phyloP scores from a whole-genome alignment of 306 rosid genomes.

The Trifolium repens region DNA sequence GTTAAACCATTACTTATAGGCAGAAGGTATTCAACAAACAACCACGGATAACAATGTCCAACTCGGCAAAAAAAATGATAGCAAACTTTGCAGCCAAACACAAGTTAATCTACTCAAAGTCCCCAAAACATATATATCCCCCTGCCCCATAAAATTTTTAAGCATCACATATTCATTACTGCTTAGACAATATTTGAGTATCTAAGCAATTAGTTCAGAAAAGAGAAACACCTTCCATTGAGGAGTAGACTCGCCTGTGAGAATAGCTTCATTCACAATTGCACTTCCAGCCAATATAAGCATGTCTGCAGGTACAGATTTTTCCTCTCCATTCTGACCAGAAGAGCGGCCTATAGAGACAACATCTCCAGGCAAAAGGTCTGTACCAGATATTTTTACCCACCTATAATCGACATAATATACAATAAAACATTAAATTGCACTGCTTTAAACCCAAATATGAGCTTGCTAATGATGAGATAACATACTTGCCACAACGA shows the following conservation, averaged over 20 bases:
- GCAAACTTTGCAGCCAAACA: constrained; percentile 19
- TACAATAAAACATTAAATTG: constrained; percentile 30
- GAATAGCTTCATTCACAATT: constrained; percentile 97
- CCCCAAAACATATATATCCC: constrained; percentile 1
- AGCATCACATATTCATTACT: neutral
- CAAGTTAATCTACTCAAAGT: constrained; percentile 1
- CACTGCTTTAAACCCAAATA: constrained; percentile 36
- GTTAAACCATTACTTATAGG: neutral
- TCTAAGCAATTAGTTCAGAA: constrained; percentile 46
- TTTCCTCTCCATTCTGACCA: constrained; percentile 88
- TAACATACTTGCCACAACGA: constrained; percentile 94
- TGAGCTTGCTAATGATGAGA: constrained; percentile 28
- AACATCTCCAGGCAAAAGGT: constrained; percentile 97
- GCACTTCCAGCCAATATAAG: constrained; percentile 96
- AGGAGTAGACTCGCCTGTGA: constrained; percentile 99
- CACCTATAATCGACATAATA: constrained; percentile 63
- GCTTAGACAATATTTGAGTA: constrained; percentile 29
- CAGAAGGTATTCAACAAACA: neutral
- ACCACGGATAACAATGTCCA: constrained; percentile 19
- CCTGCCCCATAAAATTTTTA: constrained; percentile 2
- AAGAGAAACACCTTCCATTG: constrained; percentile 93
- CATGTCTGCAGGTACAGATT: constrained; percentile 98
- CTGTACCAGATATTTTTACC: constrained; percentile 87
- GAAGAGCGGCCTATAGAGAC: constrained; percentile 92
- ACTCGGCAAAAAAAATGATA: constrained; percentile 6